Base-by-base conservation (phyloP, 1,139 yeast genomes). In the Zygosaccharomyces pseudobailii region DNA sequence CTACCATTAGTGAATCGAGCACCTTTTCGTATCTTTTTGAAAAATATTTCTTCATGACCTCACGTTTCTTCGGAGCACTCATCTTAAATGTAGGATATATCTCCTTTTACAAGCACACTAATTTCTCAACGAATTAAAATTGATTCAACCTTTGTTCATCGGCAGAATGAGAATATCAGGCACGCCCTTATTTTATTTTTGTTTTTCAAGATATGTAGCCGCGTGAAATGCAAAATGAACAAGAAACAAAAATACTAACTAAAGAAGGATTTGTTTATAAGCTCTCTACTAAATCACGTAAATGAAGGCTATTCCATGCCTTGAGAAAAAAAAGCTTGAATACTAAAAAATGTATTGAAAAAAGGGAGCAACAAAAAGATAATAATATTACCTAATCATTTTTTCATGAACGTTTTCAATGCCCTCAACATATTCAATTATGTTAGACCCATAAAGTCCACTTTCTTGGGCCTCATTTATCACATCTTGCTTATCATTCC, bases 361-460 rank as follows among this genome's bases (percentile, higher is more conserved):
- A 21, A 35, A 8, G 38, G 25, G n/a, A 20, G 10, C 8, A n/a
- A 9, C 7, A 13, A 13, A 21, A n/a, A 21, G 21, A n/a, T 21
- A 33, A 33, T 2, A 17, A 24, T n/a, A 19, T 48, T 36, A 48
- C 34, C 51, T 43, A 13, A 48, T 45, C 13, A 44, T 34, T 38
- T 38, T 23, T 40, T 48, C 46, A 35, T 37, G 38, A 33, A 36
- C 39, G 10, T 48, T 48, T 40, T 63, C 63, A 5, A 78, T 71
- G 0, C 85, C 86, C 62, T 82, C 89, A 36, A 67, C 66, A 28
- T 78, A 67, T 42, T 80, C 87, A 36, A 83, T 79, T 9, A 82
- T 62, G 3, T 75, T 71, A 55, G 87, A 82, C 3, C 84, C 84
- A 57, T 72, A 80, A 1, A 75, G 61, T 27, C 74, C 76, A 45